phyloP scores from a whole-genome alignment of 202 grass and related monocot species.

The Saccharum hybrid region DNA sequence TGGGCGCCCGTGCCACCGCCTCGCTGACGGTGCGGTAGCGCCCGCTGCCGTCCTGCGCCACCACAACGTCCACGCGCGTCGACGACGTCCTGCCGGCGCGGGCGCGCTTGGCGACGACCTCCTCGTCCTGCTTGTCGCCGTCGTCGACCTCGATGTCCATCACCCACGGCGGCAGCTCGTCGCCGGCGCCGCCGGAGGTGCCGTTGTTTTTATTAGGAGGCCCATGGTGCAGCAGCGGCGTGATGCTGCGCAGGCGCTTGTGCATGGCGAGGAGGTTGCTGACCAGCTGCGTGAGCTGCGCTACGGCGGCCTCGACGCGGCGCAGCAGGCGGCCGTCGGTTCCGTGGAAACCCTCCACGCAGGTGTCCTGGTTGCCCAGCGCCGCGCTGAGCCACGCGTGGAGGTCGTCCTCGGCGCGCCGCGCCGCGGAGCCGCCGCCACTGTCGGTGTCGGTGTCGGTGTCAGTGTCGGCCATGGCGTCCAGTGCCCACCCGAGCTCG shows the following conservation, averaged over 20 bases:
- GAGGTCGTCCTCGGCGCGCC: slow-evolving; percentile 53
- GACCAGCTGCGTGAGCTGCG: slow-evolving; percentile 71
- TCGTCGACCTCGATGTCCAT: slow-evolving; percentile 40
- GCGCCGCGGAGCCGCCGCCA: not conserved
- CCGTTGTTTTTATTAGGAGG: slow-evolving; percentile 10
- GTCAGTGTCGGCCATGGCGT: slow-evolving; percentile 57
- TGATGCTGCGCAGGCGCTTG: slow-evolving; percentile 66
- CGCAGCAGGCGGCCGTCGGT: slow-evolving; percentile 57
- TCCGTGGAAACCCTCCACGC: slow-evolving; percentile 75
- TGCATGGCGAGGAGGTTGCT: slow-evolving; percentile 83
- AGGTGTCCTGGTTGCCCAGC: slow-evolving; percentile 81
- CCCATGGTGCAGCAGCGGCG: slow-evolving; percentile 33
- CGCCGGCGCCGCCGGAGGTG: slow-evolving; percentile 3
- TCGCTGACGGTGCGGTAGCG: slow-evolving; percentile 69
- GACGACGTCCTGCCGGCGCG: not conserved
- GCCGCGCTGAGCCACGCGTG: slow-evolving; percentile 88
- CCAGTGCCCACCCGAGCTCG: slow-evolving; percentile 77
- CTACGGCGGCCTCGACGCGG: slow-evolving; percentile 53
- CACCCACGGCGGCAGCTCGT: slow-evolving; percentile 64
- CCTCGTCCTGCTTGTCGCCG: slow-evolving; percentile 47
- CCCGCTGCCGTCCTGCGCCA: slow-evolving; percentile 82
- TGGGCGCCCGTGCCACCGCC: slow-evolving; percentile 70
- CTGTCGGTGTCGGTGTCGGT: not conserved
- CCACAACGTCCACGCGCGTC: slow-evolving; percentile 66
- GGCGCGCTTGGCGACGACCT: slow-evolving; percentile 8